These are phyloP conservation scores for Ceratocystis huliohia DNA, from an alignment of 2,329 filamentous ascomycete genomes.

Conservation along the genomic window DNA sequence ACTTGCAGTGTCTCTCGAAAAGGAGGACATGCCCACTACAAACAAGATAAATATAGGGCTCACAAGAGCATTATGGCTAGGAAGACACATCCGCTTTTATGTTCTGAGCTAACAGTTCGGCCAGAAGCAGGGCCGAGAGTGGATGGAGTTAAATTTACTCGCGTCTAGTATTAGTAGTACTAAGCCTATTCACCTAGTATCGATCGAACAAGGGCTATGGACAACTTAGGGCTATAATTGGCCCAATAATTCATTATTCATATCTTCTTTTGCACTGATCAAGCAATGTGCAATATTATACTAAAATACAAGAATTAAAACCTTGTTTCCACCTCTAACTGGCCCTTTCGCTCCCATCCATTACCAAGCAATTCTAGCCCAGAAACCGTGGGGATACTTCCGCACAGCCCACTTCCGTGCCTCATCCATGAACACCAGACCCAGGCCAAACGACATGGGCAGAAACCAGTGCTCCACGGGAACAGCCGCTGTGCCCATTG, in stretches of 20 bases:
- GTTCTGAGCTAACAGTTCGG: no score
- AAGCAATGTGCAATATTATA: background rate
- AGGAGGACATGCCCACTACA: constrained; percentile 27
- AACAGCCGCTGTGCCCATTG: constrained; percentile 45
- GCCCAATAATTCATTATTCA: background rate
- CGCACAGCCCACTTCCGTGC: constrained; percentile 50
- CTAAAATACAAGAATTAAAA: background rate
- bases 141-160: background rate
- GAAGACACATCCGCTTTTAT: no score
- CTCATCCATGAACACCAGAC: constrained; percentile 44
- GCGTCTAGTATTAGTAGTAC: background rate
- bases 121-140: background rate
- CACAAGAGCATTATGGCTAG: background rate
- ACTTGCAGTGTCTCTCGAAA: constrained; percentile 33
- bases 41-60: constrained; percentile 23
- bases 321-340: background rate
- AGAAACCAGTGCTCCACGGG: constrained; percentile 66
- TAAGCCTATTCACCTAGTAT: background rate
- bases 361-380: constrained; percentile 49
- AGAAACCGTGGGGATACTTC: constrained; percentile 42
- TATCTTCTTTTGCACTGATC: background rate
- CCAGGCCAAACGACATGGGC: constrained; percentile 53
- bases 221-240: background rate
- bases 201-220: background rate
- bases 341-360: background rate